phyloP scores from a whole-genome alignment of 495 filamentous ascomycete genomes.

The Ramalina peruviana region DNA sequence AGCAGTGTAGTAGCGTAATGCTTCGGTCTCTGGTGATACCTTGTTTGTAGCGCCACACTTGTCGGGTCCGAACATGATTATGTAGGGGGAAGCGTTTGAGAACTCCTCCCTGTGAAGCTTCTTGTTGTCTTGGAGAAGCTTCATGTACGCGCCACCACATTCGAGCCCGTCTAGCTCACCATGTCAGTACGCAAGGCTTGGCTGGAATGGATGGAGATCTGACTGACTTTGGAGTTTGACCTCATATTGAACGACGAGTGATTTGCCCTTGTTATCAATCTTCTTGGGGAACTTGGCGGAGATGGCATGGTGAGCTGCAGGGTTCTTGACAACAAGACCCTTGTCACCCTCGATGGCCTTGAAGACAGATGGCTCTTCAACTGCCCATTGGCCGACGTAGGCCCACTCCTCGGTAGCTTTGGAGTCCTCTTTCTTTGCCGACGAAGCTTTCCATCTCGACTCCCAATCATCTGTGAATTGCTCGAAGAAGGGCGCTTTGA shows the following conservation, averaged over 20 bases:
- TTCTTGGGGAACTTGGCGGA: conserved; percentile 96
- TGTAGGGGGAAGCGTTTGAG: conserved; percentile 91
- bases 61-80: conserved; percentile 99
- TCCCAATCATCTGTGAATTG: conserved; percentile 98
- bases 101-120: conserved; percentile 95
- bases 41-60: conserved; percentile 99
- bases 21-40: conserved; percentile 27
- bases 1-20: not conserved
- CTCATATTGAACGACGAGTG: conserved; percentile 95
- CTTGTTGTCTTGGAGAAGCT: conserved; percentile 97
- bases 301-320: conserved; percentile 96
- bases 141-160: conserved; percentile 98
- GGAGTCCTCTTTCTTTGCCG: conserved; percentile 91
- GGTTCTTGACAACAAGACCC: conserved; percentile 93
- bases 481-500: conserved; percentile 93
- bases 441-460: conserved; percentile 76
- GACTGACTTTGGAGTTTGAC: conserved; percentile 92
- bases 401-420: conserved; percentile 89
- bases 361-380: conserved; percentile 85
- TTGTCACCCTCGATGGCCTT: conserved; percentile 95
- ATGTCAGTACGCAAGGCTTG: conserved; percentile 11
- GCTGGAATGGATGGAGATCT: not conserved
- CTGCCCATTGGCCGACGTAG: conserved; percentile 91
- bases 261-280: conserved; percentile 94
- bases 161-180: conserved; percentile 64